Base-by-base conservation (phyloP, 225 moss, liverwort and hornwort species). In the Pseudisothecium myosuroides region DNA sequence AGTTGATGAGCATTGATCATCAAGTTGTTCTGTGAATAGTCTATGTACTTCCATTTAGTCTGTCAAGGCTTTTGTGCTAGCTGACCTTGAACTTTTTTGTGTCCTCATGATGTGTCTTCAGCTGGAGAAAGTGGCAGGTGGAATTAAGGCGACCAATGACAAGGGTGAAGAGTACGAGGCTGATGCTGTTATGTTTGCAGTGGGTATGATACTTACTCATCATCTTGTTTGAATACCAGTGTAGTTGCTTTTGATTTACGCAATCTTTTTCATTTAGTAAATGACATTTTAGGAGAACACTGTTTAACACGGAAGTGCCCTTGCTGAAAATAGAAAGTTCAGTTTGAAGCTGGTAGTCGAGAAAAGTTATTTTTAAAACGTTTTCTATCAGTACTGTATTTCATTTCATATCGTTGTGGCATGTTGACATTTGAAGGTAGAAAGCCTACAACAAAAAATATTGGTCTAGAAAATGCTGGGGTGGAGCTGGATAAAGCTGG, bases 121-220 rank as follows among this genome's bases (percentile, higher is more conserved):
- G 94, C 88, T 95, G 86, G 94, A 95, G 92, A 93, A 94, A 89
- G 90, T 94, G 76, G 93, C 89, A 87, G 91, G 95, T 86, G 97
- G 98, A 52, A 96, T 98, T 23, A 95, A 93, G 91, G 98, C 86
- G 27, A 91, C 91, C 59, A 88, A 91, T 47, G 95, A 93, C 67
- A 94, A 94, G 87, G 95, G 94, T 62, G 92, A 94, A 84, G 97
- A 94, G 76, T 96, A 88, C 77, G 92, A 93, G 76, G 93, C 91
- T 37, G 97, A 96, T 91, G 95, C 92, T 80, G 97, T 97, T 67
- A 76, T 98, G 91, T 96, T 98, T 89, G 98, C 98, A 81, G 94
- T 94, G 37, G 96, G 96, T 95, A 86, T 81, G 88, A 81, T 84
- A 50, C 67, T 86, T n/a, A 74, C 86, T 81, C 60, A 7, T 37